Base-by-base conservation (phyloP, 495 filamentous ascomycete genomes). In the Penicillium malachiteum region DNA sequence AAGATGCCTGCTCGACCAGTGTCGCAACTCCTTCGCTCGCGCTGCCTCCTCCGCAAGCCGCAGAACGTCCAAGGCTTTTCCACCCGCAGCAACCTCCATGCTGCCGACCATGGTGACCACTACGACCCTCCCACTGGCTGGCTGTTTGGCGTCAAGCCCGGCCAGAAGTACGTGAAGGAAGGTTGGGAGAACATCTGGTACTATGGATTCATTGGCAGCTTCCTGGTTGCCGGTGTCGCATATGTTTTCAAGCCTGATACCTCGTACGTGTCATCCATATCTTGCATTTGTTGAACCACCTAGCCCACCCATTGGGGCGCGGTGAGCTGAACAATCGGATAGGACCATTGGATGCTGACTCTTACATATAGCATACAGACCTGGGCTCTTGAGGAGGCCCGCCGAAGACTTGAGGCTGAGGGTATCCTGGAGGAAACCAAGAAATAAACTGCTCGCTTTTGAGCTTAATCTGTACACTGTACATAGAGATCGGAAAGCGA, bases 181-280 rank as follows among this genome's bases (percentile, higher is more conserved):
- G 93, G 92, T 45, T 98, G 94, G 94, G 94, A 98, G 84, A 81
- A 73, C 18, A 74, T 93, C 31, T 94, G 86, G 79, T 84, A 89
- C 71, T 96, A 87, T 71, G 92, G 93, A 16, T 96, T 96, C 70
- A 90, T 84, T 72, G 94, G 92, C n/a, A 88, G 86, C 63, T 69
- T 97, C 53, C 71, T 80, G 12, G 76, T 91, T 41, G 87, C 85
- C 34, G 84, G 81, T 51, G 80, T 97, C 34, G 91, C 85, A 61
- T 96, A 97, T 80, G 89, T 90, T 48, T 97, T 91, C 68, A 98
- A 98, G 84, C 94, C 94, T 21, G 94, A 98, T 80, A 97, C 92
- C 48, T 95, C 90, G 94, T 98, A 81, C 75, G 93, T 90, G 40
- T 12, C 51, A 52, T 48, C 49, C 33, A 11, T 52, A 16, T 50